Evolutionary conservation across 2,329 filamentous ascomycete species (phyloP).

Genomic region (Pseudogymnoascus sp.): DNA sequence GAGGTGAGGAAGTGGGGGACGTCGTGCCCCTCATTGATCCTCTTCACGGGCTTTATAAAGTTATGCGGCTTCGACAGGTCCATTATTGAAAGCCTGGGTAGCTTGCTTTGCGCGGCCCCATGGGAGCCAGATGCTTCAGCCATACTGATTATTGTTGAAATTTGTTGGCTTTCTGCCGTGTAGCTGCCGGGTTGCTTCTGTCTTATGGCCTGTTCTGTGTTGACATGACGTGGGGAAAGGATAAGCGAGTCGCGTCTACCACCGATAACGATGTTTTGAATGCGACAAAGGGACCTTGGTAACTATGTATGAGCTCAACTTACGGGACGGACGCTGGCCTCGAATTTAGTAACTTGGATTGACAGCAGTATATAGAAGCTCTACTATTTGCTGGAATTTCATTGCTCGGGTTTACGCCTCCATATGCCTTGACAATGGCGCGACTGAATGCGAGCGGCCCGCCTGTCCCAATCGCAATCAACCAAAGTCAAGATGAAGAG

Average conservation of each 20-base stretch:
- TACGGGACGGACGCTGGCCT: not conserved
- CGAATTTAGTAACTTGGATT: not conserved
- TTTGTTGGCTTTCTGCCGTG: not conserved
- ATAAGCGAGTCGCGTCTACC: slow-evolving; percentile 3
- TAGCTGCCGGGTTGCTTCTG: not conserved
- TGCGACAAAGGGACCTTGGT: not conserved
- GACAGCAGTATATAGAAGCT: not conserved
- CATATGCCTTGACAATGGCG: not conserved
- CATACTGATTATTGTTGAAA: not conserved
- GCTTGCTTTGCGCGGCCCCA: not conserved
- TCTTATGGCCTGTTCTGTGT: not conserved
- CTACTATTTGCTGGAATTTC: not conserved
- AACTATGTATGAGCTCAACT: not conserved
- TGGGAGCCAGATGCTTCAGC: not conserved
- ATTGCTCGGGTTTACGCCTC: not conserved
- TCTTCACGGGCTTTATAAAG: slow-evolving; percentile 66
- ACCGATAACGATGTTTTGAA: not conserved
- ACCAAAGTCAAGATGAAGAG: not conserved
- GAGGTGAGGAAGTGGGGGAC: slow-evolving; percentile 72
- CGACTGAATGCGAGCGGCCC: not conserved
- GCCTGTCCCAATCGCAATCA: not conserved
- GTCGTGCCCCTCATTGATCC: slow-evolving; percentile 78
- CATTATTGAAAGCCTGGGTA: slow-evolving; percentile 28
- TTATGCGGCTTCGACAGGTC: slow-evolving; percentile 39
- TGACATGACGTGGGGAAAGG: not conserved